Conservation (phyloP, 1,139 yeast genomes). For the Debaryomycetaceae sp. region DNA sequence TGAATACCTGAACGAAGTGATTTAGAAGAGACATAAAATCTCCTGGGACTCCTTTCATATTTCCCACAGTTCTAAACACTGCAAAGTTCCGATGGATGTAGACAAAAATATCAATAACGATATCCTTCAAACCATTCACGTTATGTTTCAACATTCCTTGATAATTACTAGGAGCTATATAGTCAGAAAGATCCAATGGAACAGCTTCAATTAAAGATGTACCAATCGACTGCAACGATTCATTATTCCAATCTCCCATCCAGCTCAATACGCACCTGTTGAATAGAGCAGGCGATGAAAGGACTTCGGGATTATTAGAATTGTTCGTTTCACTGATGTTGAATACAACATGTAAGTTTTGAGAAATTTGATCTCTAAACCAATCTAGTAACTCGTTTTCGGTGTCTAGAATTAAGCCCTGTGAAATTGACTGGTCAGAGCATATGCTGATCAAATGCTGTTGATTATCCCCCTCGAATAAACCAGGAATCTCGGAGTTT, state of each 20-base stretch:
- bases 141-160: constrained; percentile 9
- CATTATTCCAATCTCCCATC: constrained; percentile 80
- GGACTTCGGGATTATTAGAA: constrained; percentile 34
- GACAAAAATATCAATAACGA: constrained; percentile 46
- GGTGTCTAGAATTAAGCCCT: constrained; percentile 63
- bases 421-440: constrained; percentile 53
- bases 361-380: constrained; percentile 68
- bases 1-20: constrained; percentile 45
- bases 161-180: constrained; percentile 24
- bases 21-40: constrained; percentile 52
- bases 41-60: constrained; percentile 32
- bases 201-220: constrained; percentile 35
- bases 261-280: constrained; percentile 87
- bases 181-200: constrained; percentile 52
- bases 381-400: constrained; percentile 72
- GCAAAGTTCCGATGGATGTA: constrained; percentile 37
- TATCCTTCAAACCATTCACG: constrained; percentile 38
- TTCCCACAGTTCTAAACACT: neutral
- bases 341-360: constrained; percentile 79
- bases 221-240: constrained; percentile 52
- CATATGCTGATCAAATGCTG: constrained; percentile 53
- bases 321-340: constrained; percentile 60
- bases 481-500: constrained; percentile 88
- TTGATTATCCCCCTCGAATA: constrained; percentile 76
- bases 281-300: constrained; percentile 85